phyloP scores from a whole-genome alignment of 73 alveolate species.

The Tetrahymena elliotti region DNA sequence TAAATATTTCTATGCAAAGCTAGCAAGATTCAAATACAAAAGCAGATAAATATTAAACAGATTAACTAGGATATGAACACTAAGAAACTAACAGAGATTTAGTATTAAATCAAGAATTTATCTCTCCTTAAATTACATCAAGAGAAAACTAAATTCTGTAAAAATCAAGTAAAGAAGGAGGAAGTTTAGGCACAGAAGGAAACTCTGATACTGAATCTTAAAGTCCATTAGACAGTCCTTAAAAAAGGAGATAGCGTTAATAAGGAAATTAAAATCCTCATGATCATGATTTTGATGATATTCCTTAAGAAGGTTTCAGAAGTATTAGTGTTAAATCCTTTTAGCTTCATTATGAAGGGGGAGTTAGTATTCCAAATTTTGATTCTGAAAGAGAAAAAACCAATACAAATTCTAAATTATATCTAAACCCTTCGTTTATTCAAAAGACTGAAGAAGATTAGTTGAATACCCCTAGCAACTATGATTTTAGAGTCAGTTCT shows the following conservation, averaged over 20 bases:
- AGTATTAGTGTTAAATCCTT: background rate
- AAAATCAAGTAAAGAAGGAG: background rate
- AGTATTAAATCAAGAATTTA: background rate
- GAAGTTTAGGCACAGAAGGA: background rate
- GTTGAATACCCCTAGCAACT: background rate
- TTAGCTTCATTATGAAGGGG: background rate
- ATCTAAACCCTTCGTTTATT: background rate
- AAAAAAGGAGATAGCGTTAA: background rate
- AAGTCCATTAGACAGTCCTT: background rate
- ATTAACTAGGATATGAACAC: background rate
- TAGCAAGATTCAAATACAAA: background rate
- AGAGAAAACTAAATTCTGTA: background rate
- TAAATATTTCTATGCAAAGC: background rate
- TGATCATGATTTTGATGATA: background rate
- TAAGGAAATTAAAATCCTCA: background rate
- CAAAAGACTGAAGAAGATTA: background rate
- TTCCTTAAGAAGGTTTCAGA: background rate
- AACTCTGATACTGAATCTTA: background rate
- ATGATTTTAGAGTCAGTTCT: background rate
- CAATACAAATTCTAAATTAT: background rate
- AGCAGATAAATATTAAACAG: background rate
- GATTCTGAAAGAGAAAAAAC: background rate
- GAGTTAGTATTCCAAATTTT: background rate
- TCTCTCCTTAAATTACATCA: background rate
- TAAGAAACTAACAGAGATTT: background rate